A percentile compares a stretch with the other conserved stretches of the same genome.
Conservation (phyloP, 1,284 basidiomycete species). For the Microbotryum saponariae region DNA sequence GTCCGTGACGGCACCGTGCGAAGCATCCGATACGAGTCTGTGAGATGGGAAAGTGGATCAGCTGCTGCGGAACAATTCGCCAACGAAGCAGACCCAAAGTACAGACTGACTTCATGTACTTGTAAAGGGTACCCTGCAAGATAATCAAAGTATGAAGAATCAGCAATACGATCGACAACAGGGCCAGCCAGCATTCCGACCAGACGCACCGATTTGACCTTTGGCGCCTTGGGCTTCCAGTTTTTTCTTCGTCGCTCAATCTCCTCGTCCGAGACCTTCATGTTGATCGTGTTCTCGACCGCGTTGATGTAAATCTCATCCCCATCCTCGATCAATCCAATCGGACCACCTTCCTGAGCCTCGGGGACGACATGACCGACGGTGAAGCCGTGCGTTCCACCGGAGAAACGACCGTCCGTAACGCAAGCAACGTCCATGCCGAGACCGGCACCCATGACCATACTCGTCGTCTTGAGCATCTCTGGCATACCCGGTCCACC, state of each 20-base stretch:
- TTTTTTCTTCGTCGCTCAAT: conserved; percentile 56
- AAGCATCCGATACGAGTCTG: conserved; percentile 56
- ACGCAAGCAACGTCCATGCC: conserved; percentile 83
- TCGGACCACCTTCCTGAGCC: conserved; percentile 65
- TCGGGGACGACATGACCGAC: conserved; percentile 83
- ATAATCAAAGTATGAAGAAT: not conserved
- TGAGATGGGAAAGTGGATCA: conserved; percentile 12
- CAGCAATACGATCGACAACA: not conserved
- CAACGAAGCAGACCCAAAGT: not conserved
- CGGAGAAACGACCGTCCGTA: conserved; percentile 94
- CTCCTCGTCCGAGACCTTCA: conserved; percentile 62
- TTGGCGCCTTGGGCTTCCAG: conserved; percentile 77
- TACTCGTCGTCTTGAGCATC: conserved; percentile 88
- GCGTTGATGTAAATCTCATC: conserved; percentile 53
- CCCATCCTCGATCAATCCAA: conserved; percentile 79
- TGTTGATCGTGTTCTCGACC: conserved; percentile 69
- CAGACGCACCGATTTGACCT: conserved; percentile 49
- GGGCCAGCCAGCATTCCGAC: not conserved
- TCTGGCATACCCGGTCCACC: conserved; percentile 92
- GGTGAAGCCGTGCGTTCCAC: conserved; percentile 83
- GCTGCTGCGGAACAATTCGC: not conserved
- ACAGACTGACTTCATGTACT: conserved; percentile 73
- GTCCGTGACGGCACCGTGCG: conserved; percentile 80
- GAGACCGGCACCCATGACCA: conserved; percentile 87
- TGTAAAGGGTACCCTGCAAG: conserved; percentile 56